Conservation (phyloP, 345 rosid genomes). For the Murraya koenigii region DNA sequence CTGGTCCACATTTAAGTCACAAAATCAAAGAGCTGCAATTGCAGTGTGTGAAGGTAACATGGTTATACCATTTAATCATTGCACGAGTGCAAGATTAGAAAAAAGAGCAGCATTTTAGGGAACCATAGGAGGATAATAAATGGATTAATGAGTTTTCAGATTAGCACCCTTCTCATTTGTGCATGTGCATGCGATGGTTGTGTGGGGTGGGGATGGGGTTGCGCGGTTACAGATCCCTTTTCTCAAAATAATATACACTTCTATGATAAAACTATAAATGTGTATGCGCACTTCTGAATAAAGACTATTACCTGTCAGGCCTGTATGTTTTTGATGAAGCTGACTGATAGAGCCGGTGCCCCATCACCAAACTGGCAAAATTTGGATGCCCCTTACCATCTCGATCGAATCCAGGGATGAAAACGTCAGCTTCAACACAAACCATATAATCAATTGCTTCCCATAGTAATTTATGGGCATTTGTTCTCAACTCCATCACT, state of each 20-base stretch:
- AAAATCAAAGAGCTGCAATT: neutral
- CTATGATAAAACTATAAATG: neutral
- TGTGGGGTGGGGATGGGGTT: neutral
- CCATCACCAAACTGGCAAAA: conserved; percentile 92
- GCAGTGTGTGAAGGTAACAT: neutral
- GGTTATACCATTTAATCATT: neutral
- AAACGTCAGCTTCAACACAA: conserved; percentile 91
- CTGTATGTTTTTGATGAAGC: conserved; percentile 77
- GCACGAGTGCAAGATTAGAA: neutral
- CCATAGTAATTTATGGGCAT: conserved; percentile 94
- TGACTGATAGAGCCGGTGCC: conserved; percentile 88
- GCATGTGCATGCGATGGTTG: neutral
- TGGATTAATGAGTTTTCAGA: neutral
- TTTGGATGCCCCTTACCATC: conserved; percentile 96
- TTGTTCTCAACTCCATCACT: conserved; percentile 90
- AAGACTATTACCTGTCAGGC: conserved; percentile 70
- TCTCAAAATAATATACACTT: neutral
- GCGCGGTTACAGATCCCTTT: neutral
- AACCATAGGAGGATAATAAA: neutral
- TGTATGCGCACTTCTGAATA: conserved; percentile 1
- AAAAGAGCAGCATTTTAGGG: neutral
- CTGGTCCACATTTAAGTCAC: neutral
- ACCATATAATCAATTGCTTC: conserved; percentile 88
- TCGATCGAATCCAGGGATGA: conserved; percentile 79
- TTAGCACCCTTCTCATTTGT: neutral